Conservation (phyloP, 2,329 filamentous ascomycete genomes). For the Gyromitra esculenta region DNA sequence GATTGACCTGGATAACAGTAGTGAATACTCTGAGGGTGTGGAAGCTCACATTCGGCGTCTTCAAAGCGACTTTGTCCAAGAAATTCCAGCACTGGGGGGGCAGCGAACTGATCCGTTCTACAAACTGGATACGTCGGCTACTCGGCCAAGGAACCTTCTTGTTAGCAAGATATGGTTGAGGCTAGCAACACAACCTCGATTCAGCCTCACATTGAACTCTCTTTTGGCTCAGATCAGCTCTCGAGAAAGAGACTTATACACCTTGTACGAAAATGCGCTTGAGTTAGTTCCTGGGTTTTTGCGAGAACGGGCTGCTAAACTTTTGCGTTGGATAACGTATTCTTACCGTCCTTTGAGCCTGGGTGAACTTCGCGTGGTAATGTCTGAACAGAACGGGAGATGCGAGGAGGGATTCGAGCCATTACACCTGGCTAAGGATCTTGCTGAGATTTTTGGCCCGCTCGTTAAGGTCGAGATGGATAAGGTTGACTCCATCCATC, state of each 20-base stretch:
- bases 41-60: neutral
- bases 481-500: neutral
- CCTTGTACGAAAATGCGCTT: neutral
- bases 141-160: slow-evolving; percentile 4
- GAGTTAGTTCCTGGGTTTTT: neutral
- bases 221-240: neutral
- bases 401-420: neutral
- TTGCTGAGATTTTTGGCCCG: neutral
- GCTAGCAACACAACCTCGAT: neutral
- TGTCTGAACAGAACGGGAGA: neutral
- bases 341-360: slow-evolving; percentile 13
- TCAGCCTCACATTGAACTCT: neutral
- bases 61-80: neutral
- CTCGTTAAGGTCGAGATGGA: slow-evolving; percentile 1
- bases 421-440: neutral
- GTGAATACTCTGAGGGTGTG: neutral
- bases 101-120: neutral
- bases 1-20: neutral
- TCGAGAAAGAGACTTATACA: neutral
- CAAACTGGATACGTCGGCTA: neutral
- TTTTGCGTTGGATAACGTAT: neutral
- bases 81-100: neutral
- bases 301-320: neutral
- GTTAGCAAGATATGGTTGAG: neutral
- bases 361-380: neutral